A percentile compares a stretch with the other conserved stretches of the same genome.
These are phyloP conservation scores for Globisporangium splendens DNA, from an alignment of 352 stramenopile species.

Conservation along the genomic window DNA sequence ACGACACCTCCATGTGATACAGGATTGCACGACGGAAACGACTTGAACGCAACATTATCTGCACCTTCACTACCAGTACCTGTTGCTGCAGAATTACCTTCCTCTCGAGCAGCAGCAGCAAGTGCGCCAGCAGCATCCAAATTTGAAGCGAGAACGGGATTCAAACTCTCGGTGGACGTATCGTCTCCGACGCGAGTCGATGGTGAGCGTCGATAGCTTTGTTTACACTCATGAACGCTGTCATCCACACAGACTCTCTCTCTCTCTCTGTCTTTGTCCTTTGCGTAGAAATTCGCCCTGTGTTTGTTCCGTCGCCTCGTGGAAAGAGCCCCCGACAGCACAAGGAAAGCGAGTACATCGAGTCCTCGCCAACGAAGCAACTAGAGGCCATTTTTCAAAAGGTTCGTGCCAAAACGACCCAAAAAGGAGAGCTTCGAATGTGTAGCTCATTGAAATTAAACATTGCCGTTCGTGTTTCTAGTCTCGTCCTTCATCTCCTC, in stretches of 20 bases:
- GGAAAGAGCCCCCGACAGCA: constrained; percentile 25
- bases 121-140: constrained; percentile 30
- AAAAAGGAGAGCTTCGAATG: too few relatives aligned
- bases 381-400: constrained; percentile 52
- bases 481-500: constrained; percentile 64
- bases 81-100: constrained; percentile 4
- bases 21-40: too few relatives aligned
- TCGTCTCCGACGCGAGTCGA: constrained; percentile 33
- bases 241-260: not conserved
- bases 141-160: constrained; percentile 43
- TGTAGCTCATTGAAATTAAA: not conserved
- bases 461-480: constrained; percentile 11
- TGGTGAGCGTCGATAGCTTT: constrained; percentile 20
- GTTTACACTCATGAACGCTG: not conserved
- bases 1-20: too few relatives aligned
- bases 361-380: constrained; percentile 3
- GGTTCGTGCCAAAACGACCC: constrained; percentile 19
- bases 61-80: too few relatives aligned
- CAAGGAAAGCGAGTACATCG: constrained; percentile 14
- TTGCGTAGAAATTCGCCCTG: constrained; percentile 37
- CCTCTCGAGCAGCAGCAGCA: constrained; percentile 6
- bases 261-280: not conserved
- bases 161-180: constrained; percentile 54
- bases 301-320: constrained; percentile 51
- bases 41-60: too few relatives aligned